Conservation (phyloP, 2,329 filamentous ascomycete species). For the Talaromyces verruculosus region DNA sequence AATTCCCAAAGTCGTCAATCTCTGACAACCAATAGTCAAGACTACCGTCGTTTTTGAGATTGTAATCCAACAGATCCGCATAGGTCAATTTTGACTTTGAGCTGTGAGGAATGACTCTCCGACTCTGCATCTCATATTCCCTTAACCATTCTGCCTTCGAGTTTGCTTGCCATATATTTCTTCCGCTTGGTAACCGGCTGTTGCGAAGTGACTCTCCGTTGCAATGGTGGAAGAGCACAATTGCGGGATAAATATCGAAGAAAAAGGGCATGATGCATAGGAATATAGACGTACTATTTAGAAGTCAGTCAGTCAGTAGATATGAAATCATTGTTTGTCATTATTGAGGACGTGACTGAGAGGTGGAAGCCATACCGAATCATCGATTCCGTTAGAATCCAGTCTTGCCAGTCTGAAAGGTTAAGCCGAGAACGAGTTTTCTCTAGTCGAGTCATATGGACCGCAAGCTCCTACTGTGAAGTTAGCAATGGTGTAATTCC, state of each 20-base stretch:
- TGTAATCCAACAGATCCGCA: slow-evolving; percentile 2
- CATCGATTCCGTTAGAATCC: slow-evolving; percentile 6
- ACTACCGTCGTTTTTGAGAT: slow-evolving; percentile 1
- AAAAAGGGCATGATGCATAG: slow-evolving; percentile 2
- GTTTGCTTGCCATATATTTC: slow-evolving; percentile 13
- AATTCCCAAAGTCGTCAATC: slow-evolving; percentile 16
- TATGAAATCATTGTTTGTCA: background rate
- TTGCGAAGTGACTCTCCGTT: background rate
- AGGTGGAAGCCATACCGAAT: background rate
- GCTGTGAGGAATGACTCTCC: background rate
- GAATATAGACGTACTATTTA: slow-evolving; percentile 8
- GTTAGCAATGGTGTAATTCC: background rate
- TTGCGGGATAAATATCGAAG: background rate
- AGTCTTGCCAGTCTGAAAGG: slow-evolving; percentile 7
- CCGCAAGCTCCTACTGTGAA: background rate
- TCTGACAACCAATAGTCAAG: slow-evolving; percentile 14
- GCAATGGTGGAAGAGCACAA: slow-evolving; percentile 10
- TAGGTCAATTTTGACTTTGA: slow-evolving; percentile 1
- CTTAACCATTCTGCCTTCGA: background rate
- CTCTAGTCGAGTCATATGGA: background rate
- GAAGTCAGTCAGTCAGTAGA: background rate
- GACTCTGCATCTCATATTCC: slow-evolving; percentile 10
- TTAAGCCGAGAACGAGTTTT: background rate
- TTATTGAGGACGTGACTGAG: background rate
- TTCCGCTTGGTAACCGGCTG: slow-evolving; percentile 7